Percentiles rank a stretch among this genome's conserved stretches.
Evolutionary conservation across 2,329 filamentous ascomycete species (phyloP).

Genomic region (Tolypocladium capitatum): DNA sequence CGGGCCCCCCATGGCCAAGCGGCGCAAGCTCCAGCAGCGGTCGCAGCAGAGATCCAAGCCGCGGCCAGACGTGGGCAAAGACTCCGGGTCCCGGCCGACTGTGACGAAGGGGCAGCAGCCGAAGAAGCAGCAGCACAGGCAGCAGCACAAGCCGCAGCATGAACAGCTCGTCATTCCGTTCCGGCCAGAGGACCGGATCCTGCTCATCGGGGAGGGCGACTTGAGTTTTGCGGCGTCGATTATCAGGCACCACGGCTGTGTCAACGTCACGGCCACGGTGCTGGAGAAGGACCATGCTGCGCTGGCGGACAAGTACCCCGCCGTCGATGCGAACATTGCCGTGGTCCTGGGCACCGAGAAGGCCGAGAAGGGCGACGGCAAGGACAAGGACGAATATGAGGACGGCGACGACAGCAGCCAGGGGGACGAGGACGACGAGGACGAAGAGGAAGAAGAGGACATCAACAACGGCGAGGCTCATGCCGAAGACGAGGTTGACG

Average conservation of each 20-base stretch:
- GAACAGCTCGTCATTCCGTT: slow-evolving; percentile 51
- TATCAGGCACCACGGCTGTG: slow-evolving; percentile 51
- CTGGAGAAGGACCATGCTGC: slow-evolving; percentile 44
- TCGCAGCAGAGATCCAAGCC: slow-evolving; percentile 3
- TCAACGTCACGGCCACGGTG: slow-evolving; percentile 55
- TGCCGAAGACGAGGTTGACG: slow-evolving; percentile 5
- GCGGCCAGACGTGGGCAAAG: slow-evolving; percentile 5
- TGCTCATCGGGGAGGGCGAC: slow-evolving; percentile 70
- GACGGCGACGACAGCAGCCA: slow-evolving; percentile 3
- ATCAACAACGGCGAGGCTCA: slow-evolving; percentile 1
- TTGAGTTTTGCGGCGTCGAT: slow-evolving; percentile 64
- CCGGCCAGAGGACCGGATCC: slow-evolving; percentile 49
- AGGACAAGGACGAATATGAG: slow-evolving; percentile 1
- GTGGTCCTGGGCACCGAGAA: slow-evolving; percentile 28
- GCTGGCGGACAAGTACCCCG: slow-evolving; percentile 62
- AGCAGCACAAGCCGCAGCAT: slow-evolving; percentile 11
- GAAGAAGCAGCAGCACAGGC: slow-evolving; percentile 5
- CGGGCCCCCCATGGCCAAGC: slow-evolving; percentile 6
- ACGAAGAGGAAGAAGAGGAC: slow-evolving; percentile 6
- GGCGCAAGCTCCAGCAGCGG: slow-evolving; percentile 5
- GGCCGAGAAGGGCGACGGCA: slow-evolving; percentile 5
- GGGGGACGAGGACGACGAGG: slow-evolving; percentile 4
- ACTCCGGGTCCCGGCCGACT: slow-evolving; percentile 3
- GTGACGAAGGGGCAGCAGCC: slow-evolving; percentile 1
- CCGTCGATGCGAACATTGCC: slow-evolving; percentile 46